These are phyloP conservation scores for Rhizopus sp. DNA, from an alignment of 371 early-diverging fungal genomes.

Conservation along the genomic window DNA sequence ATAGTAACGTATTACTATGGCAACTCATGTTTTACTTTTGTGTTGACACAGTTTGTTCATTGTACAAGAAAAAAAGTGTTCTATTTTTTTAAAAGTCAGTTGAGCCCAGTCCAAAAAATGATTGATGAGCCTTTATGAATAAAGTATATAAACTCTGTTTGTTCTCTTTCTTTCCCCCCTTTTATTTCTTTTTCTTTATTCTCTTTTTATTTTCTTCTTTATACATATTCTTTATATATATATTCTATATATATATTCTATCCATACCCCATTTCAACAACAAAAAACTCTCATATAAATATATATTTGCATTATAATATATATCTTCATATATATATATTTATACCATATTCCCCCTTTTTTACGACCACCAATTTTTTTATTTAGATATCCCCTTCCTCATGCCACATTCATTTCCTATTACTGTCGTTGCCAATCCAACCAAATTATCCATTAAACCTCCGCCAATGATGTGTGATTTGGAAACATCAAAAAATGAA, in stretches of 20 bases:
- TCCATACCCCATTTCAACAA: background rate
- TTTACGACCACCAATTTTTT: background rate
- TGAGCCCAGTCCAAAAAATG: slow-evolving; percentile 31
- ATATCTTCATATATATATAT: background rate
- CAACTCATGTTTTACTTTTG: too few relatives aligned
- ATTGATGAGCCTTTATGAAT: slow-evolving; percentile 4
- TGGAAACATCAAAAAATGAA: background rate
- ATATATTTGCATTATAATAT: too few relatives aligned
- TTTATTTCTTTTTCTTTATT: background rate
- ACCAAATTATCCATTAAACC: slow-evolving; percentile 3
- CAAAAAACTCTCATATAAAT: too few relatives aligned
- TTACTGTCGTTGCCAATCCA: slow-evolving; percentile 5
- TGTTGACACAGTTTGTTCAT: slow-evolving; percentile 3
- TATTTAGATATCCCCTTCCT: background rate
- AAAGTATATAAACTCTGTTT: background rate
- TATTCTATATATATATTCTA: background rate
- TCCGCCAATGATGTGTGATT: background rate
- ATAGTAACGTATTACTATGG: too few relatives aligned
- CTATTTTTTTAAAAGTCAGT: slow-evolving; percentile 16
- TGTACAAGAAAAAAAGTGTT: slow-evolving; percentile 17
- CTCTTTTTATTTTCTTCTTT: slow-evolving; percentile 5
- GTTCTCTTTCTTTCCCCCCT: slow-evolving; percentile 4
- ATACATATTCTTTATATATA: slow-evolving; percentile 2
- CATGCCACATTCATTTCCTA: slow-evolving; percentile 5
- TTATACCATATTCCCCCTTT: slow-evolving; percentile 11